A percentile compares a stretch with the other conserved stretches of the same genome.
Evolutionary conservation across 352 stramenopile species (phyloP).

Genomic region (Pythium insidiosum): DNA sequence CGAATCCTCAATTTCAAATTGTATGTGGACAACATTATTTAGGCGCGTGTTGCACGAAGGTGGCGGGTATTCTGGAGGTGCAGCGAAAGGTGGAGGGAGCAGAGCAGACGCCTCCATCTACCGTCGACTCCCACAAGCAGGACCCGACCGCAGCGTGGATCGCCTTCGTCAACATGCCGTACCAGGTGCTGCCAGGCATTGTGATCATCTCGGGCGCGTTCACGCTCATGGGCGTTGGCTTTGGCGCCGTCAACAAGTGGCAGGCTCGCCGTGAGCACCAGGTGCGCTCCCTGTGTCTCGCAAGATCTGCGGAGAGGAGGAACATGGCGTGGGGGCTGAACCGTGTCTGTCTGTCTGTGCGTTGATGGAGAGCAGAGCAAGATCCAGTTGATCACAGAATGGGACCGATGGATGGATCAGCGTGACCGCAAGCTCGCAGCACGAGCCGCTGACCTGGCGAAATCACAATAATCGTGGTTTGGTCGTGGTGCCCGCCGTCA

Average conservation of each 20-base stretch:
- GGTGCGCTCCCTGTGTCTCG: conserved; percentile 18
- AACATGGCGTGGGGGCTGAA: neutral
- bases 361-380: conserved; percentile 37
- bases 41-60: too few species aligned
- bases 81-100: too few species aligned
- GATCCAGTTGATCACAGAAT: conserved; percentile 67
- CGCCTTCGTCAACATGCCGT: conserved; percentile 85
- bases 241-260: conserved; percentile 69
- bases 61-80: too few species aligned
- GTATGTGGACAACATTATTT: too few species aligned
- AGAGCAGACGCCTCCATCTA: too few species aligned
- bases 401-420: conserved; percentile 78
- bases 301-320: neutral
- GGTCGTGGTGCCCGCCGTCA: too few species aligned
- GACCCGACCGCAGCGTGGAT: too few species aligned
- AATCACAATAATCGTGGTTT: conserved; percentile 26
- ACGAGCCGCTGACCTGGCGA: conserved; percentile 20
- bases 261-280: conserved; percentile 60
- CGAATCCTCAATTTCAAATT: too few species aligned
- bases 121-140: too few species aligned
- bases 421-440: conserved; percentile 59
- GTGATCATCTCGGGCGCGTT: conserved; percentile 69
- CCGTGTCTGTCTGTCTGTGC: neutral
- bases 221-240: conserved; percentile 70
- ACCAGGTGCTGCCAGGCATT: conserved; percentile 77